Conservation (phyloP, 2,329 filamentous ascomycete genomes). For the Knoxdaviesia capensis region DNA sequence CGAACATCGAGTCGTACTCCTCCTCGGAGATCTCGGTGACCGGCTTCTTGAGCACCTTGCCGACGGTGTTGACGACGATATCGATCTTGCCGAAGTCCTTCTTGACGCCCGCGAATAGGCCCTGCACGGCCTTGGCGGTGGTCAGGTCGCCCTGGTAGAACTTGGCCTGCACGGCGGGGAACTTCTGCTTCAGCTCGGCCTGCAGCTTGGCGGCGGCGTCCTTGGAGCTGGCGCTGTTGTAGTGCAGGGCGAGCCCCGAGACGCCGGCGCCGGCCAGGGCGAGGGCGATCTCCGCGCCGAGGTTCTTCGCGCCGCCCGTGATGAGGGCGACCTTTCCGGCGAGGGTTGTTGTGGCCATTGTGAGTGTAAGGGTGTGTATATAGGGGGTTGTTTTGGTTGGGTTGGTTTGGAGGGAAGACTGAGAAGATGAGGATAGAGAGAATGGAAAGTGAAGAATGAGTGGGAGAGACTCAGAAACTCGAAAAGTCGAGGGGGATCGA, state of each 20-base stretch:
- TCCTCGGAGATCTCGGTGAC: slow-evolving; percentile 20
- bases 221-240: slow-evolving; percentile 20
- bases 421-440: too few relatives aligned
- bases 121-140: slow-evolving; percentile 16
- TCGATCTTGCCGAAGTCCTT: slow-evolving; percentile 23
- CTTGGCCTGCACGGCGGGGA: slow-evolving; percentile 13
- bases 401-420: too few relatives aligned
- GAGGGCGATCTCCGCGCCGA: slow-evolving; percentile 36
- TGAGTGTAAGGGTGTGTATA: too few relatives aligned
- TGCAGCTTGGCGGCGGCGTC: slow-evolving; percentile 15
- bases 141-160: slow-evolving; percentile 23
- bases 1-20: slow-evolving; percentile 27
- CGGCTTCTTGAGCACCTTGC: slow-evolving; percentile 26
- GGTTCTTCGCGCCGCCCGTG: slow-evolving; percentile 36
- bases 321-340: slow-evolving; percentile 24
- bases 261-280: slow-evolving; percentile 34
- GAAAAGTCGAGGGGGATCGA: too few relatives aligned
- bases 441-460: too few relatives aligned
- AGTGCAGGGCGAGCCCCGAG: slow-evolving; percentile 35
- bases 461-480: too few relatives aligned
- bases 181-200: slow-evolving; percentile 14
- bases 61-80: slow-evolving; percentile 28
- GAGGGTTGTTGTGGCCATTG: slow-evolving; percentile 10
- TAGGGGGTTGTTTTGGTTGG: too few relatives aligned
- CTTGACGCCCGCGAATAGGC: slow-evolving; percentile 18